Conservation (phyloP, 768 basidiomycete genomes). For the Lyophyllum atratum region DNA sequence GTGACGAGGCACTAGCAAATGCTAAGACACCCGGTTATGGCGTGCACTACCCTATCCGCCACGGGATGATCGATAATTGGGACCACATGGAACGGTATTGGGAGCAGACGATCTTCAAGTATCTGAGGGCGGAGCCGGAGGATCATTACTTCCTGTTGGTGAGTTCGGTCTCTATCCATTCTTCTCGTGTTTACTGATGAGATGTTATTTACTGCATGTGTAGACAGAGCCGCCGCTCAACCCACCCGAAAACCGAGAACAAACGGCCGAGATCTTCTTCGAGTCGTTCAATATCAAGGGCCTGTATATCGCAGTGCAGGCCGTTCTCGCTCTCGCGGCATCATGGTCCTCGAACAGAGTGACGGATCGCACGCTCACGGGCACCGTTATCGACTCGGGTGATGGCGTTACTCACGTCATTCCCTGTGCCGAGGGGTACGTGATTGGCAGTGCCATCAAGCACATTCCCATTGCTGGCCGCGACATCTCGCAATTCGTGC, state of each 20-base stretch:
- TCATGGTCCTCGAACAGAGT: constrained; percentile 94
- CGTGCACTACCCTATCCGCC: constrained; percentile 94
- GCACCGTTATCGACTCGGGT: constrained; percentile 98
- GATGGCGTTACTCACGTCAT: constrained; percentile 99
- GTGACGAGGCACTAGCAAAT: constrained; percentile 96
- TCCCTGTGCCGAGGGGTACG: constrained; percentile 94
- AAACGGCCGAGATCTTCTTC: constrained; percentile 99
- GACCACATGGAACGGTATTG: constrained; percentile 99
- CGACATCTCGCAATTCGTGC: constrained; percentile 95
- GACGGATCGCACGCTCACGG: constrained; percentile 88
- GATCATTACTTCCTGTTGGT: constrained; percentile 98
- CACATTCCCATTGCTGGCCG: constrained; percentile 98
- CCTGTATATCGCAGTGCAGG: constrained; percentile 97
- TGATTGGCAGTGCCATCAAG: constrained; percentile 98
- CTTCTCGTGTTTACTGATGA: too few species aligned
- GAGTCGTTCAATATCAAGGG: constrained; percentile 99
- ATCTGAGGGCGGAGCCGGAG: constrained; percentile 96
- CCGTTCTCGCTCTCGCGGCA: constrained; percentile 96
- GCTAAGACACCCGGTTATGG: constrained; percentile 93
- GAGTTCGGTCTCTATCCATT: constrained; percentile 32
- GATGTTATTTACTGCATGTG: not conserved
- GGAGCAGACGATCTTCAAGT: constrained; percentile 99
- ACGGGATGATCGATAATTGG: constrained; percentile 98
- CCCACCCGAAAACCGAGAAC: constrained; percentile 97
- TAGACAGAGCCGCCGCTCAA: constrained; percentile 99